Conservation (phyloP, 1,284 basidiomycete genomes). For the Heterobasidion occidentale region DNA sequence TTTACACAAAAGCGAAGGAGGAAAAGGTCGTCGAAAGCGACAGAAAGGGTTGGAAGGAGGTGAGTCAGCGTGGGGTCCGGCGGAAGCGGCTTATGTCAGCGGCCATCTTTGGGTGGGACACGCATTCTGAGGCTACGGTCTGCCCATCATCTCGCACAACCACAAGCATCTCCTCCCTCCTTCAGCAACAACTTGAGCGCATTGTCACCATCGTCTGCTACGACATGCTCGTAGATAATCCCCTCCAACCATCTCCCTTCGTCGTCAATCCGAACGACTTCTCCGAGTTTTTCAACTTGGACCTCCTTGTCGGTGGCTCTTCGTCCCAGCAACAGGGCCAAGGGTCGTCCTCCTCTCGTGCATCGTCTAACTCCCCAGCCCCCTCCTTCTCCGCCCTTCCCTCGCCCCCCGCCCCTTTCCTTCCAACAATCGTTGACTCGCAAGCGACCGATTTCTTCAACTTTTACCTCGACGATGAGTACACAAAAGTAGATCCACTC, state of each 20-base stretch:
- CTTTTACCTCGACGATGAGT: slow-evolving; percentile 35
- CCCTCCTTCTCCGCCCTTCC: slow-evolving; percentile 20
- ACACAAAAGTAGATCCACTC: slow-evolving; percentile 26
- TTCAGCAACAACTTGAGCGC: not conserved
- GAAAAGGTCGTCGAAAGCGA: too few relatives aligned
- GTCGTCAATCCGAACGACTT: slow-evolving; percentile 29
- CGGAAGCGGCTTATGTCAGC: too few relatives aligned
- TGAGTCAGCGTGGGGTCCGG: too few relatives aligned
- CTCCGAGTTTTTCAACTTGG: slow-evolving; percentile 42
- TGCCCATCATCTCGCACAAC: too few relatives aligned
- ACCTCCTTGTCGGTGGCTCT: slow-evolving; percentile 22
- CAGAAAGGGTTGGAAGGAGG: too few relatives aligned
- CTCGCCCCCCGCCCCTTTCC: slow-evolving; percentile 15
- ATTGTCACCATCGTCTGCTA: not conserved
- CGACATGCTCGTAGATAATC: slow-evolving; percentile 25
- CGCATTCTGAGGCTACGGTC: too few relatives aligned
- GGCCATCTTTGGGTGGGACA: too few relatives aligned
- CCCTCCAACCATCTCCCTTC: slow-evolving; percentile 17
- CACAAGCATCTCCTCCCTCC: not conserved
- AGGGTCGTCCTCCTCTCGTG: slow-evolving; percentile 28
- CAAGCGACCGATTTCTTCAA: slow-evolving; percentile 27
- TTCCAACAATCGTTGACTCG: slow-evolving; percentile 19
- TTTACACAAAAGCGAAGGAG: too few relatives aligned
- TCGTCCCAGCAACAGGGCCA: slow-evolving; percentile 15
- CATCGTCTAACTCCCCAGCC: slow-evolving; percentile 26